Evolutionary conservation across 2,329 filamentous ascomycete species (phyloP).

Genomic region (Hypoxylon rubiginosum): DNA sequence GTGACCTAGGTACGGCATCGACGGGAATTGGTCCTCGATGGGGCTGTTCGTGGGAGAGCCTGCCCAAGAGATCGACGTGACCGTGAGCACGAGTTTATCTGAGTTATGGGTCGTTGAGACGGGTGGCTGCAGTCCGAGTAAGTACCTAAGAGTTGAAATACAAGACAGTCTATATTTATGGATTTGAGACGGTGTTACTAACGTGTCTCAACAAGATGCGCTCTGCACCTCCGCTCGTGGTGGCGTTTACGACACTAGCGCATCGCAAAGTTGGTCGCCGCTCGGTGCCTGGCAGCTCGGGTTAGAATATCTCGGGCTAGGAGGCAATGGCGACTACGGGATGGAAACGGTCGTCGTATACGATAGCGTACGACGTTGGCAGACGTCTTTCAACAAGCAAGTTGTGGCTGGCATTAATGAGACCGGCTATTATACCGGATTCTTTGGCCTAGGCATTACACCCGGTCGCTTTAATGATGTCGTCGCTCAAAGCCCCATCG

Average conservation of each 20-base stretch:
- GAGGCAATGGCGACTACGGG: slow-evolving; percentile 75
- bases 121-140: slow-evolving; percentile 67
- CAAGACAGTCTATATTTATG: background rate
- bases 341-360: slow-evolving; percentile 62
- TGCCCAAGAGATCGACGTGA: slow-evolving; percentile 65
- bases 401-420: slow-evolving; percentile 67
- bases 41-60: slow-evolving; percentile 65
- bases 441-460: slow-evolving; percentile 69
- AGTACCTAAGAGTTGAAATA: slow-evolving; percentile 43
- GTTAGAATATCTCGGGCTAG: slow-evolving; percentile 68
- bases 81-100: slow-evolving; percentile 76
- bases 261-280: slow-evolving; percentile 70
- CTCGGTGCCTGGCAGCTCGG: slow-evolving; percentile 73
- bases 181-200: slow-evolving; percentile 19
- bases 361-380: slow-evolving; percentile 55
- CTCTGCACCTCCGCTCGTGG: slow-evolving; percentile 71
- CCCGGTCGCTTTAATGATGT: slow-evolving; percentile 65
- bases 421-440: slow-evolving; percentile 68
- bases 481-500: slow-evolving; percentile 65
- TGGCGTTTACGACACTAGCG: slow-evolving; percentile 65
- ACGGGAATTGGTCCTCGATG: slow-evolving; percentile 81
- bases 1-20: slow-evolving; percentile 55
- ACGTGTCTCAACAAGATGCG: slow-evolving; percentile 54
- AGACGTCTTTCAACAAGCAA: slow-evolving; percentile 60
- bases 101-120: slow-evolving; percentile 78